A percentile compares a stretch with the other conserved stretches of the same genome.
phyloP scores from a whole-genome alignment of 2,329 filamentous ascomycete species.

The Penicillium sp. region DNA sequence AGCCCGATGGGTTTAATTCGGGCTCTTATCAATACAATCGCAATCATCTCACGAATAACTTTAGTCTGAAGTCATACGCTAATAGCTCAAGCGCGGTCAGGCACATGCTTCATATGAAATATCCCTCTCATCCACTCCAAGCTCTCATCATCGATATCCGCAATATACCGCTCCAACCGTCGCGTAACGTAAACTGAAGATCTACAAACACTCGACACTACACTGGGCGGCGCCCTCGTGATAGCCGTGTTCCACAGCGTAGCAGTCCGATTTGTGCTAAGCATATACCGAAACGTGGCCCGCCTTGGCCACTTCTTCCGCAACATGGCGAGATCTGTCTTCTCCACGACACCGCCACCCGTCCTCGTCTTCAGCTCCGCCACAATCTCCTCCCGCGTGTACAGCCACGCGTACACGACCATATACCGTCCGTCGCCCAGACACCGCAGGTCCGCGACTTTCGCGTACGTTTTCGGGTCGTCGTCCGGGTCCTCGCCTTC shows the following conservation, averaged over 20 bases:
- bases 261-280: constrained; percentile 8
- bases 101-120: background rate
- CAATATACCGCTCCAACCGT: background rate
- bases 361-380: background rate
- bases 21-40: too few species aligned
- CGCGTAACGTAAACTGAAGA: background rate
- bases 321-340: background rate
- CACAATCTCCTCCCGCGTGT: constrained; percentile 1
- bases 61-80: too few species aligned
- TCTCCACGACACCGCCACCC: background rate
- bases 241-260: constrained; percentile 10
- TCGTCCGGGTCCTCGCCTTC: background rate
- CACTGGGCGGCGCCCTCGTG: background rate
- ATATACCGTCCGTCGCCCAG: constrained; percentile 11
- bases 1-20: too few species aligned
- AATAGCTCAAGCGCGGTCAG: too few species aligned
- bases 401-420: constrained; percentile 7
- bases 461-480: background rate
- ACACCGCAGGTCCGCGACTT: background rate
- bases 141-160: background rate
- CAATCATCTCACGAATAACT: too few species aligned
- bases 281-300: background rate
- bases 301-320: background rate
- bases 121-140: background rate
- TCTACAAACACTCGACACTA: background rate